phyloP scores from a whole-genome alignment of 2,329 filamentous ascomycete genomes.

The Calonectria multiphialidica region DNA sequence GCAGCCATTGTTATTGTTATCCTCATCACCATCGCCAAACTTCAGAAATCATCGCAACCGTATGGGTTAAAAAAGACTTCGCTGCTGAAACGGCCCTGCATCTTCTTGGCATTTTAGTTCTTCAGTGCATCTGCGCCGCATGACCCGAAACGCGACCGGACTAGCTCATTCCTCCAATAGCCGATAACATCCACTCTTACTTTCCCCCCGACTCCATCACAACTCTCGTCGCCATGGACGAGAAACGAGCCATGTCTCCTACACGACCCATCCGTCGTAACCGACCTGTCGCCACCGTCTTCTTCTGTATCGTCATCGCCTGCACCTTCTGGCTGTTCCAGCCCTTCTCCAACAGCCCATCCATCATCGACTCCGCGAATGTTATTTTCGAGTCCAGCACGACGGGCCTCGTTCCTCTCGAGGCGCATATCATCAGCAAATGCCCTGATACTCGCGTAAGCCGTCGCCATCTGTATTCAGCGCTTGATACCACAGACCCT shows the following conservation, averaged over 20 bases:
- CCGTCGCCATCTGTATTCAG: background rate
- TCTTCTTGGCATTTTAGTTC: background rate
- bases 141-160: slow-evolving; percentile 4
- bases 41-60: background rate
- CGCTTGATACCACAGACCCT: slow-evolving; percentile 8
- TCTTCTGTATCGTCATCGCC: slow-evolving; percentile 41
- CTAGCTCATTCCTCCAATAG: background rate
- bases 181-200: slow-evolving; percentile 18
- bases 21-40: background rate
- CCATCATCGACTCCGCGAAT: slow-evolving; percentile 9
- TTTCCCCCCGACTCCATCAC: slow-evolving; percentile 8
- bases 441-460: slow-evolving; percentile 85
- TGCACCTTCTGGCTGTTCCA: slow-evolving; percentile 45
- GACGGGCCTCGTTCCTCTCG: slow-evolving; percentile 74
- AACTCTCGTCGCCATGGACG: slow-evolving; percentile 44
- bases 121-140: background rate
- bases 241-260: slow-evolving; percentile 46
- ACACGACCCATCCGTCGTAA: slow-evolving; percentile 39
- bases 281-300: slow-evolving; percentile 36
- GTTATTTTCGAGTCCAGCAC: slow-evolving; percentile 17
- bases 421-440: slow-evolving; percentile 97
- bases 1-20: background rate
- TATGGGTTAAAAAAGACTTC: background rate
- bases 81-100: background rate
- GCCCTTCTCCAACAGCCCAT: slow-evolving; percentile 31